Evolutionary conservation across 192 early-diverging fungal species (phyloP), one percentile per base, ranked within the genome.

Genomic region (Endogone sp.): DNA sequence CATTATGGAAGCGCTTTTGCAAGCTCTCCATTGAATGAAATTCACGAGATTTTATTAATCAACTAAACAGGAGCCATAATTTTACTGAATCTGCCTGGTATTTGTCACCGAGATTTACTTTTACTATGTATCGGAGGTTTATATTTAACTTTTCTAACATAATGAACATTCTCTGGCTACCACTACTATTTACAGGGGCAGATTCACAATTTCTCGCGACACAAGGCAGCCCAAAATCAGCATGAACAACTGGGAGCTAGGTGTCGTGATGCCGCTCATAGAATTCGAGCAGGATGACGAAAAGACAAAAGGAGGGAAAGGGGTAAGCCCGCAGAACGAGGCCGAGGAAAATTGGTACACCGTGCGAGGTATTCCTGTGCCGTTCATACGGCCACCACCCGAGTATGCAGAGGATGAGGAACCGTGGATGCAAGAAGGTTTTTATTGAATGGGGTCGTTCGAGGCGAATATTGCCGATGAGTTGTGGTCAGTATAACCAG

Each of bases 241-340:
- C 3, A 74, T 79, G 10, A 74, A 69, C 60, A 79, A 79, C 63
- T 79, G 77, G 77, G 77, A 79, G 62, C 44, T 79, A 11, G 77
- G 77, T 6, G 77, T 79, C 6, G 72, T 79, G 21, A 22, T 74
- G 3, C 77, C 77, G 6, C 54, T 75, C 8, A n/a, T 26, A 27
- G 64, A 68, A 13, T 23, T 66, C 10, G 66, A 56, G 3, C 1
- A 29, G 21, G 65, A 67, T 2, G 55, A 25, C 3, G 27, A 28
- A 6, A 16, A 16, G 37, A 49, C 16, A 0, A 16, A 16, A 16
- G 37, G 37, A 6, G 37, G 37, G 37, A 16, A 16, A 6, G 37
- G 37, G 37, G 59, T 22, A 10, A 60, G 22, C 27, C 16, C 16
- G 37, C 37, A 49, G 1, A 10, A 28, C 22, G 59, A 60, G 27